Percentiles rank a stretch among this genome's conserved stretches.
phyloP scores from a whole-genome alignment of 768 basidiomycete species.

The Trametes cubensis region DNA sequence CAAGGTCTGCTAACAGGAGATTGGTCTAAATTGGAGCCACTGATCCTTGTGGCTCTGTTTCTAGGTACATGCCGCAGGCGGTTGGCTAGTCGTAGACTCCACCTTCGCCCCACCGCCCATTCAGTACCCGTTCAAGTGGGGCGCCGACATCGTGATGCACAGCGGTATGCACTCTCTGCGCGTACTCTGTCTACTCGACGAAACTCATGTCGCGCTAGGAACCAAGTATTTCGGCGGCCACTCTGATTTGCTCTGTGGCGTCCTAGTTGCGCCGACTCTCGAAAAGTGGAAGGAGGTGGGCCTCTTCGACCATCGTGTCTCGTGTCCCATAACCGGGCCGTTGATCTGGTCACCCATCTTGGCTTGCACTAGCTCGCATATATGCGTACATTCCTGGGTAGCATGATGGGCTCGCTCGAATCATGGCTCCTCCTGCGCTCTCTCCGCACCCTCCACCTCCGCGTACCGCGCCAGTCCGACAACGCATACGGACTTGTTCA shows the following conservation, averaged over 20 bases:
- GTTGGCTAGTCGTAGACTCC: slow-evolving; percentile 74
- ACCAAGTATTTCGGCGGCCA: slow-evolving; percentile 90
- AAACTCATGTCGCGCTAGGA: slow-evolving; percentile 41
- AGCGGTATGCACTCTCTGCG: slow-evolving; percentile 46
- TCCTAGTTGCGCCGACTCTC: slow-evolving; percentile 66
- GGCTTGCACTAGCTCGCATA: slow-evolving; percentile 52
- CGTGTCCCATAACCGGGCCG: too few relatives aligned
- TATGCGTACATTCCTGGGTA: slow-evolving; percentile 65
- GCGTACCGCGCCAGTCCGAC: slow-evolving; percentile 75
- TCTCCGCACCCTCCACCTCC: slow-evolving; percentile 78
- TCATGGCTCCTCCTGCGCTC: slow-evolving; percentile 85
- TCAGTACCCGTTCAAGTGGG: slow-evolving; percentile 85
- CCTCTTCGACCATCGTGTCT: too few relatives aligned
- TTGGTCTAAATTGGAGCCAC: too few relatives aligned
- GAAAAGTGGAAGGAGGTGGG: slow-evolving; percentile 67
- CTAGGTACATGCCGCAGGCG: slow-evolving; percentile 73
- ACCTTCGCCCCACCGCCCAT: slow-evolving; percentile 90
- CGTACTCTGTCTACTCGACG: background rate
- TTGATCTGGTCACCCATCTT: too few relatives aligned
- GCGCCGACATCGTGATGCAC: slow-evolving; percentile 74
- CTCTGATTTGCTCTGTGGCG: slow-evolving; percentile 78
- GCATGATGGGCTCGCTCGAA: slow-evolving; percentile 76
- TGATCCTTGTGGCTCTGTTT: too few relatives aligned
- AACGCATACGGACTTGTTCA: slow-evolving; percentile 71
- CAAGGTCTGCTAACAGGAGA: too few relatives aligned